A percentile compares a stretch with the other conserved stretches of the same genome.
Evolutionary conservation across 2,329 filamentous ascomycete genomes (phyloP).

Genomic region (Elsinoe ampelina): DNA sequence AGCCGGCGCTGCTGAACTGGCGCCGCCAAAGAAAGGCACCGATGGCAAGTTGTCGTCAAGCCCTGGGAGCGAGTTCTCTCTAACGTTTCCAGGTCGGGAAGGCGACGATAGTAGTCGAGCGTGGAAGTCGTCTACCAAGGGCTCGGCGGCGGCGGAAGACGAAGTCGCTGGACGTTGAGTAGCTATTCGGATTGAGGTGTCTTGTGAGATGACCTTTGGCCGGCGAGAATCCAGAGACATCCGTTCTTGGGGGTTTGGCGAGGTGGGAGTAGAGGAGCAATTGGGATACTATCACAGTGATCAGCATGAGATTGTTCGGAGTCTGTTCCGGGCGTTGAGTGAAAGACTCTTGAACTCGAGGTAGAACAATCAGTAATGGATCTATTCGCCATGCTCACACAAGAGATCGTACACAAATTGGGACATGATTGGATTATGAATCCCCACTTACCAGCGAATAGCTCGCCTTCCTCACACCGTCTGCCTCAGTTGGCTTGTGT

Average conservation of each 20-base stretch:
- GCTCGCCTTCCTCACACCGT: slow-evolving; percentile 1
- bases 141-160: slow-evolving; percentile 13
- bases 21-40: neutral
- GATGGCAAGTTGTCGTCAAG: neutral
- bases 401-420: too few species aligned
- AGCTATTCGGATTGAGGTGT: neutral
- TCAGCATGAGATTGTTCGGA: neutral
- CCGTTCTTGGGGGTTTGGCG: neutral
- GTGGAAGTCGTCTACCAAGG: slow-evolving; percentile 22
- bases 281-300: neutral
- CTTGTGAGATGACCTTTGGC: neutral
- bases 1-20: neutral
- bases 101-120: slow-evolving; percentile 14
- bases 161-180: slow-evolving; percentile 2
- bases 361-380: too few species aligned
- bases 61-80: slow-evolving; percentile 1
- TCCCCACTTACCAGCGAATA: slow-evolving; percentile 9
- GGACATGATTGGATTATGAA: too few species aligned
- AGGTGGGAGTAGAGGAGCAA: neutral
- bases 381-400: too few species aligned
- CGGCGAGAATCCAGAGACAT: neutral
- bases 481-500: neutral
- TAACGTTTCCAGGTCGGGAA: neutral
- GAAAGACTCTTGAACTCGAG: too few species aligned
- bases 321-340: too few species aligned